Base-by-base conservation (phyloP, 805 yeast genomes). In the Yamadazyma endophytica region DNA sequence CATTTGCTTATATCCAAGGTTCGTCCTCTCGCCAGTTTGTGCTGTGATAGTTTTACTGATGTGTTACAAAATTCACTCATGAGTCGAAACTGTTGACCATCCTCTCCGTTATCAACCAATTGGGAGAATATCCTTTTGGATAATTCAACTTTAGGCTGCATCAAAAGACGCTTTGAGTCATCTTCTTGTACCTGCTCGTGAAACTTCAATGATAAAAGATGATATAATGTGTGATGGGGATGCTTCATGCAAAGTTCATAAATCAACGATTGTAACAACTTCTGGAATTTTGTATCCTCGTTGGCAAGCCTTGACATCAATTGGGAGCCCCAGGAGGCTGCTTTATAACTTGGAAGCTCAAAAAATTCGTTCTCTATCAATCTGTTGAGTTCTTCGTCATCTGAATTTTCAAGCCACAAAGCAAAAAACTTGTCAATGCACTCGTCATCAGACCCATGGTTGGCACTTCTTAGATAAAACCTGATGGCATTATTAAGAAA, bases 301-400 rank as follows among this genome's bases (percentile, higher is more conserved):
- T 56, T 58, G 1, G 74, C 58, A 11, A 89, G 49, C 33, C 92
- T 64, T 0, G 97, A 85, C 3, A 84, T 66, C 26, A 89, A 65
- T 50, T 89, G 97, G 37, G 82, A 79, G 21, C 80, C 65, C 96
- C 97, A 89, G 0, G 87, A 74, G 4, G 85, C 64, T 32, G 87
- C 73, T 43, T 79, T 79, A 47, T 65, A 63, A 9, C 73, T 64
- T 0, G 94, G 82, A 13, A 85, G 55, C 0, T 30, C 28, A 0
- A 47, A 30, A 2, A 81, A 46, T 4, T 61, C 56, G 2, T 49
- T 43, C 9, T 46, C 46, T 7, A 83, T 60, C 6, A 56, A 43
- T 3, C 22, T 11, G 40, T 75, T 79, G 4, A 82, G 57, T 0
- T 47, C 52, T 1, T 54, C 68, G 20, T 65, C 64, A 5, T 52